These are phyloP conservation scores for Nothomitra cinnamomea DNA, from an alignment of 2,329 filamentous ascomycete genomes.

Conservation along the genomic window DNA sequence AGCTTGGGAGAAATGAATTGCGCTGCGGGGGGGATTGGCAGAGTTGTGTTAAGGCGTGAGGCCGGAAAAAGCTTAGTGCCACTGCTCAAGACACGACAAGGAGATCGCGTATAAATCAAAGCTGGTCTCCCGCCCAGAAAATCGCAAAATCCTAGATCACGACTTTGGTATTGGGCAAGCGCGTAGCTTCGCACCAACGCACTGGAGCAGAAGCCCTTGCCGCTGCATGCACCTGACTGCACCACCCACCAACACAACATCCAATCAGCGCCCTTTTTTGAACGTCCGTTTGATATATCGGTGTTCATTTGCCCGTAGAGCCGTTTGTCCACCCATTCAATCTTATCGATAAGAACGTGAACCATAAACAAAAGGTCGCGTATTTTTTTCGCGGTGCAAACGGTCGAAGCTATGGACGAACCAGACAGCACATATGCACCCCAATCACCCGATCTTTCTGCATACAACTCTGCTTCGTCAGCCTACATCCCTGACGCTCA, in stretches of 20 bases:
- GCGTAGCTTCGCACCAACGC: not conserved
- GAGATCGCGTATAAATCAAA: slow-evolving; percentile 3
- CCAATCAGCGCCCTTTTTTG: not conserved
- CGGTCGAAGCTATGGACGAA: slow-evolving; percentile 1
- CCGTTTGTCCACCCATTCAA: not conserved
- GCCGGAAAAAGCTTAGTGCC: not conserved
- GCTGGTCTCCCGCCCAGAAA: slow-evolving; percentile 3
- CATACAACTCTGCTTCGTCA: slow-evolving; percentile 22
- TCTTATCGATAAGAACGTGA: slow-evolving; percentile 1
- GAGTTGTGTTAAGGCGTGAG: not conserved
- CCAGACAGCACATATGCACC: slow-evolving; percentile 21
- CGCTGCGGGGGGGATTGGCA: not conserved
- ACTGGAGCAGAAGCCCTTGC: not conserved
- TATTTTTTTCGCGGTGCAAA: not conserved
- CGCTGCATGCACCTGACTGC: not conserved
- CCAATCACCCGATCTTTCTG: slow-evolving; percentile 33
- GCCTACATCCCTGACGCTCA: slow-evolving; percentile 10
- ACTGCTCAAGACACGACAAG: not conserved
- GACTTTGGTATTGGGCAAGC: not conserved
- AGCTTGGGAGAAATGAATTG: not conserved
- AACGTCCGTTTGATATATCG: too few relatives aligned
- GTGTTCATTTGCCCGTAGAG: too few relatives aligned
- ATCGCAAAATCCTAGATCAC: slow-evolving; percentile 4
- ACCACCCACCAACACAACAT: not conserved
- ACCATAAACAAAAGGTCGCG: not conserved